Conservation (phyloP, 2,329 filamentous ascomycete species). For the Chalaropsis thielavioides region DNA sequence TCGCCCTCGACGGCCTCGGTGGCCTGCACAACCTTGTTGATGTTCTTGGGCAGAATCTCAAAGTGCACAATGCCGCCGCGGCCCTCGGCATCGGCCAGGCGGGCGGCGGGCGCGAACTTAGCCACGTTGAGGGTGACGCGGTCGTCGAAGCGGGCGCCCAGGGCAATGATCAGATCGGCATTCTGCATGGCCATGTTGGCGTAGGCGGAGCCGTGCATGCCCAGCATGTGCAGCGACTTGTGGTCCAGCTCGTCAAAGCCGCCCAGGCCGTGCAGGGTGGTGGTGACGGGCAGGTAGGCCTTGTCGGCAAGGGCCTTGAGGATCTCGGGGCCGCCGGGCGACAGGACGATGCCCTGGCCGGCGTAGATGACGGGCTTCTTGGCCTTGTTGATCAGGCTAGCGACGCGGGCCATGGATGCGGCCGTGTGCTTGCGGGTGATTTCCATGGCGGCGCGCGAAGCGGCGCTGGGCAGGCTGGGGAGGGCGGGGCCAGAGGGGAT, state of each 20-base stretch:
- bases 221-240: conserved; percentile 94
- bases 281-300: conserved; percentile 83
- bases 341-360: conserved; percentile 74
- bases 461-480: conserved; percentile 71
- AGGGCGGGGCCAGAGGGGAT: conserved; percentile 65
- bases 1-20: conserved; percentile 93
- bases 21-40: conserved; percentile 97
- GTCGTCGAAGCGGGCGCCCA: conserved; percentile 90
- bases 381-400: conserved; percentile 67
- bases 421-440: conserved; percentile 58
- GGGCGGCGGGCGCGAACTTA: conserved; percentile 83
- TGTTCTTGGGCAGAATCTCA: conserved; percentile 98
- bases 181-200: conserved; percentile 98
- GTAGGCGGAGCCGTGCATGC: conserved; percentile 94
- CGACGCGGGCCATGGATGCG: conserved; percentile 59
- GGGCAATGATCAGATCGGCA: conserved; percentile 85
- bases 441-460: conserved; percentile 66
- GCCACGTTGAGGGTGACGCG: conserved; percentile 70
- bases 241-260: conserved; percentile 85
- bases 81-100: conserved; percentile 66
- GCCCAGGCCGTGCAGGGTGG: conserved; percentile 85
- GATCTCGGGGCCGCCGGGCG: conserved; percentile 61
- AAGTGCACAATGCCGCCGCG: conserved; percentile 95
- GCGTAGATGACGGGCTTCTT: conserved; percentile 95
- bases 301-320: conserved; percentile 83